Base-by-base conservation (phyloP, 2,329 filamentous ascomycete genomes). In the Ophiocordyceps camponoti-floridani region DNA sequence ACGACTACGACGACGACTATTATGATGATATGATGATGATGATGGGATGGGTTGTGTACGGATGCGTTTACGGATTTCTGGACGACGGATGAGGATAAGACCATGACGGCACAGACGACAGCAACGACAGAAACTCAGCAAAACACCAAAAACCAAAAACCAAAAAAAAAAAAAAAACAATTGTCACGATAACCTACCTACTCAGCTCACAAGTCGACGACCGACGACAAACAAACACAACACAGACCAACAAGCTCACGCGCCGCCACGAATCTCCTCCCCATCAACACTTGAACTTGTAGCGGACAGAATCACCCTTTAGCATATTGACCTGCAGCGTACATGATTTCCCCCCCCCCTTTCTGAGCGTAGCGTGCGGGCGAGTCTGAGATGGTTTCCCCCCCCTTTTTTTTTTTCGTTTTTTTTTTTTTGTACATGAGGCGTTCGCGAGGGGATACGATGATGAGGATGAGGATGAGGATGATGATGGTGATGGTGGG, bases 1-100 rank as follows among this genome's bases (percentile, higher is more conserved):
- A 60, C 49, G 58, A 55, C n/a, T n/a, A n/a, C n/a, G n/a, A n/a
- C n/a, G n/a, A 63, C 51, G 56, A 59, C 53, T 49, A 53, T 49
- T 4, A 33, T 14, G 31, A 33, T 4, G 4, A 4, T 33, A 14
- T 35, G n/a, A 23, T 23, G 23, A 23, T 23, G 23, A 23, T 23
- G 23, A 23, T 23, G 23, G 23, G 23, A 23, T 23, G 23, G 23
- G 23, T 3, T 23, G 23, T 23, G 5, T 23, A 23, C 23, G 23
- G 23, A 23, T 23, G 23, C 23, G 23, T 3, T 23, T 23, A 23
- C 5, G 23, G 23, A 23, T 23, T 23, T 23, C 23, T 23, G 23
- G 23, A 23, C 23, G 23, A 23, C 23, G 23, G 23, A 23, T 23
- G 30, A 33, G 30, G 13, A 33, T 33, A 7, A 11, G 30, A 33